phyloP scores from a whole-genome alignment of 306 rosid genomes.

The Quercus glauca region DNA sequence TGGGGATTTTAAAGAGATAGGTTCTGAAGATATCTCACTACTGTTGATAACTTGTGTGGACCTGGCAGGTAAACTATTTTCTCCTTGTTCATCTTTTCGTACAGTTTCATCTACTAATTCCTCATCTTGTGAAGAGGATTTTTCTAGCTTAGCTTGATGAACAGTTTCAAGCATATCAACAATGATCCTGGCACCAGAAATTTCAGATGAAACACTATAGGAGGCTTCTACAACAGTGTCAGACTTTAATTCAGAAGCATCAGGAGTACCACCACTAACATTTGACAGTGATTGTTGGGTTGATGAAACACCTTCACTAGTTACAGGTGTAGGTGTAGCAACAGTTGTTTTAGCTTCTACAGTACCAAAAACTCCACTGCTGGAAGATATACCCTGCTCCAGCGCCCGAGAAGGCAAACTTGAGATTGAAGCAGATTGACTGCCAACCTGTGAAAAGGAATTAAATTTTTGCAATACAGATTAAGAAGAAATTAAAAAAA shows the following conservation, averaged over 20 bases:
- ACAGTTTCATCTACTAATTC: slow-evolving; percentile 20
- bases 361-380: slow-evolving; percentile 41
- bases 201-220: slow-evolving; percentile 37
- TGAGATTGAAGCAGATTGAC: slow-evolving; percentile 37
- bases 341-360: slow-evolving; percentile 29
- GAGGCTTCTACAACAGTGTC: slow-evolving; percentile 20
- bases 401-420: slow-evolving; percentile 31
- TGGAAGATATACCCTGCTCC: slow-evolving; percentile 32
- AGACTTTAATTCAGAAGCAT: slow-evolving; percentile 35
- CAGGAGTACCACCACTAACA: slow-evolving; percentile 15
- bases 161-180: slow-evolving; percentile 17
- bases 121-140: slow-evolving; percentile 29
- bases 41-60: slow-evolving; percentile 18
- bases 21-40: slow-evolving; percentile 25
- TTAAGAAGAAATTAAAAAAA: neutral
- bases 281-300: slow-evolving; percentile 26
- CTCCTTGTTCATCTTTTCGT: slow-evolving; percentile 33
- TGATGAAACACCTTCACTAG: slow-evolving; percentile 29
- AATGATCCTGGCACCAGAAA: slow-evolving; percentile 26
- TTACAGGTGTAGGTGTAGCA: slow-evolving; percentile 14
- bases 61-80: slow-evolving; percentile 23
- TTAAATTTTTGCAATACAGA: slow-evolving; percentile 3
- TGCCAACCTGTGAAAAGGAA: slow-evolving; percentile 46
- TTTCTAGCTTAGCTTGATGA: slow-evolving; percentile 29
- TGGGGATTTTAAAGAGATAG: slow-evolving; percentile 2